These are phyloP conservation scores for Glycine tomentella DNA, from an alignment of 306 rosid genomes.

Conservation along the genomic window DNA sequence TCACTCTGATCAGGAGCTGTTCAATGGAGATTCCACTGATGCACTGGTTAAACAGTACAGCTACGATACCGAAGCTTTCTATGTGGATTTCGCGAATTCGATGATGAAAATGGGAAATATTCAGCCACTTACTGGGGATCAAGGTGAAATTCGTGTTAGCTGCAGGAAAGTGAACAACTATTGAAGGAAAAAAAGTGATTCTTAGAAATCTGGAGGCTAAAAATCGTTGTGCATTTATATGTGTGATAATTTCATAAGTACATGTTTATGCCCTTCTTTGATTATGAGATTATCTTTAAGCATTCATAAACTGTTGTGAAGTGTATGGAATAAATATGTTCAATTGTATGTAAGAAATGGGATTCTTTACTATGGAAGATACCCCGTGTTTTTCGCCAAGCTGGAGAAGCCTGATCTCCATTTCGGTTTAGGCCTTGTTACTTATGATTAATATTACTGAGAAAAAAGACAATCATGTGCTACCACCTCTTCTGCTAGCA, in stretches of 20 bases:
- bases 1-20: slow-evolving; percentile 58
- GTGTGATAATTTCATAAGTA: neutral
- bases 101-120: slow-evolving; percentile 66
- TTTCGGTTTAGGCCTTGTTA: too few relatives aligned
- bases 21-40: slow-evolving; percentile 47
- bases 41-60: slow-evolving; percentile 46
- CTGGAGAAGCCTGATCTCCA: neutral
- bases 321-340: neutral
- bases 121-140: slow-evolving; percentile 52
- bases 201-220: neutral
- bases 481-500: too few relatives aligned
- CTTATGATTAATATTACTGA: too few relatives aligned
- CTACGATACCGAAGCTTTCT: slow-evolving; percentile 17
- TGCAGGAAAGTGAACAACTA: slow-evolving; percentile 53
- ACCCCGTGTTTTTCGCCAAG: neutral
- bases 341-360: neutral
- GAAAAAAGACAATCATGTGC: too few relatives aligned
- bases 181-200: neutral
- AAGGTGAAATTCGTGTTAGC: slow-evolving; percentile 53
- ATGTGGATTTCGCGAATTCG: slow-evolving; percentile 44
- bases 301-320: neutral
- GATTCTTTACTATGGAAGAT: neutral
- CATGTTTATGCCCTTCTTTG: neutral
- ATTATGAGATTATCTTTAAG: neutral
- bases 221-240: neutral